Evolutionary conservation across 2,329 filamentous ascomycete genomes (phyloP), one percentile per base, ranked within the genome.

Genomic region (Cadophora sp.): DNA sequence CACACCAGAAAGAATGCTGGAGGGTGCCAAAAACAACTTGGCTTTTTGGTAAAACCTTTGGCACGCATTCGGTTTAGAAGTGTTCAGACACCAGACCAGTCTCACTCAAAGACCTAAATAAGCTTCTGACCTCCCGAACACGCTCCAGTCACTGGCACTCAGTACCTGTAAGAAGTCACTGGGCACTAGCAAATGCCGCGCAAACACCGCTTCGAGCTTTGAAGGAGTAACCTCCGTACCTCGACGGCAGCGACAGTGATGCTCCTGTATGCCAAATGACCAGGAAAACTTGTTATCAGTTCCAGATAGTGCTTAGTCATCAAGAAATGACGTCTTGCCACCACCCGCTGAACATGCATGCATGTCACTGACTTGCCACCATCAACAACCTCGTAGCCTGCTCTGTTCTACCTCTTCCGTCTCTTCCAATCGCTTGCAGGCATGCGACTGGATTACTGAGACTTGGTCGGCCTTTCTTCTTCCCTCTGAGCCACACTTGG

Each of bases 401-500:
- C 27, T 37, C 29, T 56, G 26, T 22, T 37, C 55, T 48, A 48
- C 43, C 55, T 58, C 29, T 31, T 24, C n/a, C 29, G 22, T 37
- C 31, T 24, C 31, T 27, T 58, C 31, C 55, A 40, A 58, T 58
- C 55, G n/a, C 31, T 58, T 22, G 31, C n/a, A 37, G 55, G 55
- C 19, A 61, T 61, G 58, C 58, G 24, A 22, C 37, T 61, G 58
- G 58, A 16, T 61, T 61, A 61, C 37, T 61, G 58, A 46, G 58
- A 37, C 12, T 43, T 55, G 19, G 12, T 46, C 58, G 58, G 40
- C 26, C 40, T 46, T 27, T 61, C 58, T 40, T 27, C 58, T 43
- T 29, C 26, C 14, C 22, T n/a, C 58, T 61, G 58, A 61, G 58
- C 58, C 58, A 61, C 58, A 14, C 58, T 61, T 61, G 58, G 58